These are phyloP conservation scores for Amanita muscaria DNA, from an alignment of 768 basidiomycete genomes.

Conservation along the genomic window DNA sequence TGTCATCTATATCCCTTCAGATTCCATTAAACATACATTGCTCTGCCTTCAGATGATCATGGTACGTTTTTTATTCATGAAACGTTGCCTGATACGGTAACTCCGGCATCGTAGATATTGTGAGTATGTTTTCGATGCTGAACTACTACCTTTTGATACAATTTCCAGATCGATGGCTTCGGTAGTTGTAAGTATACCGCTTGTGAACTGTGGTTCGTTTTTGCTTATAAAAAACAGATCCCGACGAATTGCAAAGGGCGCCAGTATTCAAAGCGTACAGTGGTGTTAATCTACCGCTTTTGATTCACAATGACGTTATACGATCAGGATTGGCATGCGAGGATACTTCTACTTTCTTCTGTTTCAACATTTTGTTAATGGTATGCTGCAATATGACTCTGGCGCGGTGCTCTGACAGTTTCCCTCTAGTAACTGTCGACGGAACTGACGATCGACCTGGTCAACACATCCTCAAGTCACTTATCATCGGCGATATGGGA, in stretches of 20 bases:
- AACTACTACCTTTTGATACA: constrained; percentile 2
- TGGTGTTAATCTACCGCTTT: neutral
- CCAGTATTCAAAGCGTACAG: constrained; percentile 65
- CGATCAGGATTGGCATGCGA: constrained; percentile 62
- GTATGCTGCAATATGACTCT: constrained; percentile 25
- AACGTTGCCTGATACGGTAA: constrained; percentile 4
- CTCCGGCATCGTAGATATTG: constrained; percentile 14
- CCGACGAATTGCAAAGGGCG: constrained; percentile 66
- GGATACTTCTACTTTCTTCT: constrained; percentile 91
- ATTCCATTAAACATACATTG: constrained; percentile 2
- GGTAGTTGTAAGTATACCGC: constrained; percentile 57
- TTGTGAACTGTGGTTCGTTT: neutral
- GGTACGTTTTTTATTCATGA: constrained; percentile 38
- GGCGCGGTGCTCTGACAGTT: constrained; percentile 4
- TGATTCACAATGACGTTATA: neutral
- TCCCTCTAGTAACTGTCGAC: constrained; percentile 53
- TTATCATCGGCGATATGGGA: constrained; percentile 69
- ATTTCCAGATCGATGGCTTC: constrained; percentile 64
- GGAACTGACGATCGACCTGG: constrained; percentile 55
- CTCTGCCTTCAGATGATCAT: constrained; percentile 60
- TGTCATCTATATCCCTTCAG: neutral
- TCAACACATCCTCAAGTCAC: constrained; percentile 56
- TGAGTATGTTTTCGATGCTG: constrained; percentile 36
- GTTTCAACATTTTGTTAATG: constrained; percentile 88
- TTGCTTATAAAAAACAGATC: constrained; percentile 40